Conservation (phyloP, 495 filamentous ascomycete species). For the Xylaria scruposa region DNA sequence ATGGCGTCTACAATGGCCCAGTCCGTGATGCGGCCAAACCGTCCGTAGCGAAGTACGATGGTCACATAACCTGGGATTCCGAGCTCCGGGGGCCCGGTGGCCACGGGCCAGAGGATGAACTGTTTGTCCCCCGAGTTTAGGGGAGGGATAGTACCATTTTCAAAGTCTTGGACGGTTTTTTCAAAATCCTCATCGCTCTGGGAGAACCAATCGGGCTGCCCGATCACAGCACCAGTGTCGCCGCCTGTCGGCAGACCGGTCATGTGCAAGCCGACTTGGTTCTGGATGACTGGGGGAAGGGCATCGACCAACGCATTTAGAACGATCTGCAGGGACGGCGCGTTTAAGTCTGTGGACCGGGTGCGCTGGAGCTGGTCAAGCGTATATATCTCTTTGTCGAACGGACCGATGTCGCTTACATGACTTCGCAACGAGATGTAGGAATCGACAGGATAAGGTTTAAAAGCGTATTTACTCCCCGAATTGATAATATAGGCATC, state of each 20-base stretch:
- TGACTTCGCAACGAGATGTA: not conserved
- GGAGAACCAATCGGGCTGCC: slow-evolving; percentile 5
- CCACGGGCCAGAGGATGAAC: slow-evolving; percentile 5
- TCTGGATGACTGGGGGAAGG: not conserved
- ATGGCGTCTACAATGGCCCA: slow-evolving; percentile 1
- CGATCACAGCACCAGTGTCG: not conserved
- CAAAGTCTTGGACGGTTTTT: not conserved
- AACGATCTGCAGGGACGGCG: not conserved
- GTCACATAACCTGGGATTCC: slow-evolving; percentile 4
- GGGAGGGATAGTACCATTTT: not conserved
- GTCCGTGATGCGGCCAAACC: not conserved
- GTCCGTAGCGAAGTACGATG: not conserved
- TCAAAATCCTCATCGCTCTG: not conserved
- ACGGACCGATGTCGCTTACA: not conserved
- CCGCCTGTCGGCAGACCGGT: not conserved
- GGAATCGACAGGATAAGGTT: not conserved
- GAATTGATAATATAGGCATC: slow-evolving; percentile 8
- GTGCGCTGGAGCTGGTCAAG: slow-evolving; percentile 14
- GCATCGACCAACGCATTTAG: not conserved
- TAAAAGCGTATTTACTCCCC: not conserved
- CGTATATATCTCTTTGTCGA: not conserved
- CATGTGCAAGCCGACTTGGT: not conserved
- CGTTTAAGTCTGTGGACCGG: not conserved
- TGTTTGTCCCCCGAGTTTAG: not conserved
- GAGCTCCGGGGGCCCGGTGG: not conserved